Conservation (phyloP, 352 stramenopile species). For the Elongisporangium undulatum region DNA sequence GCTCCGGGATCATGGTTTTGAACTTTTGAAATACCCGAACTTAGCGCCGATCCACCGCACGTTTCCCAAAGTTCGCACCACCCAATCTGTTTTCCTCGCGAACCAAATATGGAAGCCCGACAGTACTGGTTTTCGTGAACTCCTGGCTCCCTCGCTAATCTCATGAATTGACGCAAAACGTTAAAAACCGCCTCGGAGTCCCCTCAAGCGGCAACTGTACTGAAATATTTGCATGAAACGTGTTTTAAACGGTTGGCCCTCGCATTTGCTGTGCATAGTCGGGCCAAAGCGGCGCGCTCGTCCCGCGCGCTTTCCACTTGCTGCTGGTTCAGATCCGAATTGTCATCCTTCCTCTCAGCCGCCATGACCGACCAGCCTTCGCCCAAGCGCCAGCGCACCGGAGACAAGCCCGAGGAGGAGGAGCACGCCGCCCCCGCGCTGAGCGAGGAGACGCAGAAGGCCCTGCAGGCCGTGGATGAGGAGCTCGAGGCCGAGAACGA, state of each 20-base stretch:
- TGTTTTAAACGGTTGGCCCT: background rate
- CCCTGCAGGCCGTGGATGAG: constrained; percentile 51
- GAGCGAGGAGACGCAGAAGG: constrained; percentile 43
- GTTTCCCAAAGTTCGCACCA: background rate
- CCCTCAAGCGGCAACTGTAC: background rate
- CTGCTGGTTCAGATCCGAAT: background rate
- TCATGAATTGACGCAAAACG: background rate
- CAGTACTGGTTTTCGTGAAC: background rate
- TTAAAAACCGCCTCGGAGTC: background rate
- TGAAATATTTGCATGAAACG: background rate
- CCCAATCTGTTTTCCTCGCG: background rate
- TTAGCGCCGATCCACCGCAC: background rate
- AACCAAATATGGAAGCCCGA: background rate
- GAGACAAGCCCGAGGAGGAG: constrained; percentile 26
- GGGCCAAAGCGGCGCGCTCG: background rate
- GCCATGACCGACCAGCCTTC: constrained; percentile 52
- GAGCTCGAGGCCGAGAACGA: constrained; percentile 63
- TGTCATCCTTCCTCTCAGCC: constrained; percentile 1
- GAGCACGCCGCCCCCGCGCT: constrained; percentile 18
- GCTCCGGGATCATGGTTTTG: constrained; percentile 7
- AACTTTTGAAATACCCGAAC: background rate
- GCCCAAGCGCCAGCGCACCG: constrained; percentile 73
- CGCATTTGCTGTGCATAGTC: background rate
- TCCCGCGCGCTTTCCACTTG: background rate
- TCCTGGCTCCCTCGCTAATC: background rate